Conservation (phyloP, 305 asterid species). For the Plantago lanceolata region DNA sequence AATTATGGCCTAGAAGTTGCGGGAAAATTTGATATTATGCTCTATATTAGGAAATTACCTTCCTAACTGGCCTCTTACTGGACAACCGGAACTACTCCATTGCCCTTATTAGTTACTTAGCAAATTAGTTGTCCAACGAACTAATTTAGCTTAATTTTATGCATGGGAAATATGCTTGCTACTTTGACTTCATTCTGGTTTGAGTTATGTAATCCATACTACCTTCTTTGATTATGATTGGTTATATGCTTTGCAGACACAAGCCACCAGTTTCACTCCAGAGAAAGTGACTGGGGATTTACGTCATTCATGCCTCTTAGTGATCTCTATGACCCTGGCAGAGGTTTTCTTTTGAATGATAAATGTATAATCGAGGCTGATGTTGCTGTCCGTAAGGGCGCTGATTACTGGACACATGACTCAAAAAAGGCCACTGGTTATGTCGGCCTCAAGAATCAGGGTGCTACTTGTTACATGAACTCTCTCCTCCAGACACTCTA, state of each 20-base stretch:
- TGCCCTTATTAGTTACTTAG: no score
- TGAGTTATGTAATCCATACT: background rate
- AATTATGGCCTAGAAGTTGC: background rate
- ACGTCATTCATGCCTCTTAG: slow-evolving; percentile 56
- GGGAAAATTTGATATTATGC: background rate
- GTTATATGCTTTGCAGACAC: slow-evolving; percentile 40
- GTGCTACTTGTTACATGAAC: slow-evolving; percentile 61
- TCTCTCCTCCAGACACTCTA: slow-evolving; percentile 56
- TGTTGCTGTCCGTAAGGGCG: slow-evolving; percentile 44
- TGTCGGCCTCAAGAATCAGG: slow-evolving; percentile 59
- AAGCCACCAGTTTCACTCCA: slow-evolving; percentile 47
- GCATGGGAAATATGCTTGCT: background rate
- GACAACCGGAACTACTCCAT: background rate
- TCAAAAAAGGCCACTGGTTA: slow-evolving; percentile 54
- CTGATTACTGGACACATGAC: slow-evolving; percentile 57
- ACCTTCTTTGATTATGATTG: slow-evolving; percentile 5
- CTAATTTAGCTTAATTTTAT: background rate
- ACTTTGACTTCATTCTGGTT: background rate
- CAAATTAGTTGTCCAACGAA: background rate
- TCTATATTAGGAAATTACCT: background rate
- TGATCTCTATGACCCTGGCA: slow-evolving; percentile 43
- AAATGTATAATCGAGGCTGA: slow-evolving; percentile 47
- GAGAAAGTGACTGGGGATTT: slow-evolving; percentile 60
- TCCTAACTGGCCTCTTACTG: background rate
- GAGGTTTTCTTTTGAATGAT: slow-evolving; percentile 47